Evolutionary conservation across 192 early-diverging fungal species (phyloP), one percentile per base, ranked within the genome.

Genomic region (Chytriomyces confervae): DNA sequence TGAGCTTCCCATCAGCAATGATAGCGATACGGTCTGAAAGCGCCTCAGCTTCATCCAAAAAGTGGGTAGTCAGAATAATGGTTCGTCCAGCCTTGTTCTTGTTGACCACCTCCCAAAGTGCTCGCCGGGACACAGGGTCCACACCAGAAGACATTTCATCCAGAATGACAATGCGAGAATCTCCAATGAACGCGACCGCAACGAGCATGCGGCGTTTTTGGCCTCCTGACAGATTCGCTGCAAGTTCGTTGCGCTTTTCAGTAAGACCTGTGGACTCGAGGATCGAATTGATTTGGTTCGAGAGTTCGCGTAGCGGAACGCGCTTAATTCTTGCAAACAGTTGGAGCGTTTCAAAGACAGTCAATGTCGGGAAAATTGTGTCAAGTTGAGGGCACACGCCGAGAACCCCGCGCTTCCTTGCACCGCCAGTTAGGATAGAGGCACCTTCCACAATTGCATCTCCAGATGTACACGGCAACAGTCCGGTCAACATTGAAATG

Each of bases 11-110:
- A 6, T 74, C 61, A 1, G 64, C 71, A 47, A 92, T 61, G 68
- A 92, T 87, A 6, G 82, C 84, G 29, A 90, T 83, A 3, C 83
- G 77, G 75, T 87, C 86, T 24, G 70, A 63, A 9, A 87, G 74
- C 9, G 79, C 79, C 47, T 92, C 91, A 29, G 91, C 91, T 67
- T 92, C 91, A 48, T 92, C 91, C 87, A 92, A 82, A 45, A 78
- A 82, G 70, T 92, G 91, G 0, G 90, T 91, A 0, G 91, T 92
- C 53, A 92, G 62, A 11, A 92, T 62, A 43, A 91, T 83, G 9
- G 85, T 80, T 0, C 88, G 72, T 18, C 84, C 80, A 1, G 61
- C 45, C 79, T 90, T 91, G 46, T 78, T 76, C 10, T 82, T 71
- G 24, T 83, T 62, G 69, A 92, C 84, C 50, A 91, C 36, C 20